Evolutionary conservation across 2,329 filamentous ascomycete genomes (phyloP).

Genomic region (Chaetomium sp.): DNA sequence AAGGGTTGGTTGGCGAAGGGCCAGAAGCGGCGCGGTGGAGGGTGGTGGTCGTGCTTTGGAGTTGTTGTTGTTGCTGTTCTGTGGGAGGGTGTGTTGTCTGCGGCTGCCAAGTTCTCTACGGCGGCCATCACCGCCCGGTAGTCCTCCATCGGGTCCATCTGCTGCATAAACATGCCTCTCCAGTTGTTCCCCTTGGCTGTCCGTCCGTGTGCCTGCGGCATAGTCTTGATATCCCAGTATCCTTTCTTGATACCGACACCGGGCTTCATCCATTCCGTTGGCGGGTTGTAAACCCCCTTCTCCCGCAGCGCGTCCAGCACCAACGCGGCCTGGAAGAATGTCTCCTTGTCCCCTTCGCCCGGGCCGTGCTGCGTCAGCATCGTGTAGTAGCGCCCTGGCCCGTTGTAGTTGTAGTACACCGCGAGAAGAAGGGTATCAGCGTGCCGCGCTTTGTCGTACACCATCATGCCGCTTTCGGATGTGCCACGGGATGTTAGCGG

Average conservation of each 20-base stretch:
- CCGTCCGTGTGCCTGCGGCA: slow-evolving; percentile 24
- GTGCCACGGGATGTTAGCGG: slow-evolving; percentile 40
- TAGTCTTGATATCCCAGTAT: slow-evolving; percentile 29
- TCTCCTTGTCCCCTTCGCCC: slow-evolving; percentile 54
- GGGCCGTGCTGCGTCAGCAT: slow-evolving; percentile 48
- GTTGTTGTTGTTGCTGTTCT: neutral
- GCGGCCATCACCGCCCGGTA: slow-evolving; percentile 28
- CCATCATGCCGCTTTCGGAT: slow-evolving; percentile 52
- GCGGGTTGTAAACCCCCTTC: slow-evolving; percentile 27
- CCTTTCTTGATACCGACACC: slow-evolving; percentile 26
- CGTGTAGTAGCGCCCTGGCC: slow-evolving; percentile 54
- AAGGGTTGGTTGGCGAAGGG: neutral
- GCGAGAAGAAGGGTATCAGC: slow-evolving; percentile 50
- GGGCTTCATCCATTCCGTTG: slow-evolving; percentile 22
- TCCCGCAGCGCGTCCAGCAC: slow-evolving; percentile 45
- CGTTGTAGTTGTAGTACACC: slow-evolving; percentile 59
- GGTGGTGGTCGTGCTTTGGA: too few relatives aligned
- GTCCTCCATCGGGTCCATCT: slow-evolving; percentile 30
- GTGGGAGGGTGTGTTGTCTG: neutral
- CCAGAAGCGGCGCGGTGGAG: too few relatives aligned
- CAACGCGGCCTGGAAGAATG: slow-evolving; percentile 48
- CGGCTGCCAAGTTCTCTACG: slow-evolving; percentile 23
- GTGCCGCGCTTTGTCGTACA: slow-evolving; percentile 53
- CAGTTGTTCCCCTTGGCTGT: slow-evolving; percentile 19
- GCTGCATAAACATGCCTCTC: slow-evolving; percentile 29